phyloP scores from a whole-genome alignment of 768 basidiomycete genomes.

The Postia placenta region DNA sequence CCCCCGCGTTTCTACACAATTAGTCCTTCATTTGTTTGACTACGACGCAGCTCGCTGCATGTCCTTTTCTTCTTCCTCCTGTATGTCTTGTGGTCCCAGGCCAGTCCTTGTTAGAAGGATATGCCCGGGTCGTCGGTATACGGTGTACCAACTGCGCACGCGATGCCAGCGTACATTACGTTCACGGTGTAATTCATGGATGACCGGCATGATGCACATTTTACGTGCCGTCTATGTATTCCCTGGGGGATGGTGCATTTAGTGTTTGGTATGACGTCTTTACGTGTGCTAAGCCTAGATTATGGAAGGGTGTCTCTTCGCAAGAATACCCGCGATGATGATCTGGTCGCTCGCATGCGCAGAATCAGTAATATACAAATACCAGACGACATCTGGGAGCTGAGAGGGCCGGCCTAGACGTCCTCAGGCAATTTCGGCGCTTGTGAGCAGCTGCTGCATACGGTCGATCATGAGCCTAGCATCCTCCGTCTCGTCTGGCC shows the following conservation, averaged over 20 bases:
- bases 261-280: too few relatives aligned
- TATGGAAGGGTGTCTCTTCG: too few relatives aligned
- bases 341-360: too few relatives aligned
- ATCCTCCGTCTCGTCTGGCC: slow-evolving; percentile 17
- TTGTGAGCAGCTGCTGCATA: background rate
- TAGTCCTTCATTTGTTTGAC: background rate
- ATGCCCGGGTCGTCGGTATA: background rate
- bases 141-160: background rate
- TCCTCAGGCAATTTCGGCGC: background rate
- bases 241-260: too few relatives aligned
- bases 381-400: too few relatives aligned
- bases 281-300: too few relatives aligned
- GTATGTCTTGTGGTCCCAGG: background rate
- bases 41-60: background rate
- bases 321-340: too few relatives aligned
- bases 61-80: background rate
- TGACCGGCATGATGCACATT: background rate
- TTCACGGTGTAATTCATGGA: background rate
- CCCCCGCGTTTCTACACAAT: too few relatives aligned
- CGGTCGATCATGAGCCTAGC: slow-evolving; percentile 6
- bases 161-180: slow-evolving; percentile 1
- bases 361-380: too few relatives aligned
- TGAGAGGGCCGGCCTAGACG: background rate
- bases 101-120: background rate
- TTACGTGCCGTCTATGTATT: background rate